Conservation (phyloP, 2,329 filamentous ascomycete genomes). For the Fusarium keratoplasticum region DNA sequence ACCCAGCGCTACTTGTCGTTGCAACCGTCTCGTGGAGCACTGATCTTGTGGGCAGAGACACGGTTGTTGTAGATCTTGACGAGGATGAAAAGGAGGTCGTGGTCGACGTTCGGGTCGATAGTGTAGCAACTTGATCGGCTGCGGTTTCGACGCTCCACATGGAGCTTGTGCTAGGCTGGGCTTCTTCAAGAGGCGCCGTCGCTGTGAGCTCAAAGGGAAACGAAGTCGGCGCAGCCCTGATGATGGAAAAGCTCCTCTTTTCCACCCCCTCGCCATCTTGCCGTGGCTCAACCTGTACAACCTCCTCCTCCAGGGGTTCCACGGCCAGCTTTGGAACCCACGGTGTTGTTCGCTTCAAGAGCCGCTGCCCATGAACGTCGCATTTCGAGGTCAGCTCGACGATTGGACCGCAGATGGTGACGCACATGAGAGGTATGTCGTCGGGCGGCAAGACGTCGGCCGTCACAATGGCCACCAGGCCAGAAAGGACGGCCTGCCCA, state of each 20-base stretch:
- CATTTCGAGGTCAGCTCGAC: constrained; percentile 56
- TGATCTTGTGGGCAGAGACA: constrained; percentile 11
- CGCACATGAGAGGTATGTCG: constrained; percentile 54
- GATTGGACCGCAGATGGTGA: constrained; percentile 56
- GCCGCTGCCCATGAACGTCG: constrained; percentile 41
- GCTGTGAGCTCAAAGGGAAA: constrained; percentile 39
- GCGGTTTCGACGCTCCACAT: constrained; percentile 14
- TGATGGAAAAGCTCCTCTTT: constrained; percentile 45
- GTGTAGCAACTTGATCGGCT: constrained; percentile 5
- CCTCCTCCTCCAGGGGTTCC: constrained; percentile 19
- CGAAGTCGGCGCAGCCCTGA: constrained; percentile 48
- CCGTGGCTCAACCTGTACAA: neutral
- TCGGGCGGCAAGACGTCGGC: constrained; percentile 49
- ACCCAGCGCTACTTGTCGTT: constrained; percentile 8
- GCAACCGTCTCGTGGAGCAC: neutral
- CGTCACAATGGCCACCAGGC: constrained; percentile 44
- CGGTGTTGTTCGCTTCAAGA: constrained; percentile 43
- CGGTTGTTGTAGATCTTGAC: constrained; percentile 15
- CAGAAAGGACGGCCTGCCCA: constrained; percentile 43
- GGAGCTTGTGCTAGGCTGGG: constrained; percentile 14
- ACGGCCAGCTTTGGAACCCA: constrained; percentile 40
- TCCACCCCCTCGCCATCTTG: constrained; percentile 5
- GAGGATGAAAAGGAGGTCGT: constrained; percentile 1
- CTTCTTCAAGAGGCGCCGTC: constrained; percentile 10
- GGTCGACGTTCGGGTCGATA: constrained; percentile 2